Evolutionary conservation across 257 asterid species (phyloP), one percentile per base, ranked within the genome.

Genomic region (Solanum gandarillasii): DNA sequence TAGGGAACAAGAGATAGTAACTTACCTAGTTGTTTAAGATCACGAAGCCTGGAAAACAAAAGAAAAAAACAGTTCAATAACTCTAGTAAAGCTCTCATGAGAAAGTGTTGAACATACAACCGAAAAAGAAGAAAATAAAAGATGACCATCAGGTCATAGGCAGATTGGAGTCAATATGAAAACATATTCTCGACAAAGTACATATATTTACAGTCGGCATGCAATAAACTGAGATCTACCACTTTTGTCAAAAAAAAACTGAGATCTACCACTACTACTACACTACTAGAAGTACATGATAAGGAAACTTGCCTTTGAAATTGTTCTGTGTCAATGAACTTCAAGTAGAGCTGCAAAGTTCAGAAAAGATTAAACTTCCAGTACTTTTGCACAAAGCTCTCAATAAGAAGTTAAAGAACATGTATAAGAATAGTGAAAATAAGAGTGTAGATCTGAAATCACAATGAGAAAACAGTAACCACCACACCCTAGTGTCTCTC

Each of bases 1-100:
- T 16, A 48, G 48, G 85, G 39, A 48, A 43, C 67, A 81, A 43
- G 18, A n/a, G 39, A 62, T 8, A 46, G 68, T 46, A 86, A 86
- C 93, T 92, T 79, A 95, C 99, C 99, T 84, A 97, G 94, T 93
- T 97, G 99, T 89, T 94, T 97, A 88, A 97, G 98, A 65, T 97
- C 98, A 21, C 98, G 99, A 90, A 97, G 93, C 98, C 99, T 95
- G 94, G 55, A 90, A 91, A 87, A 85, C 83, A 32, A 68, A 85
- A 39, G 20, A 79, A 86, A 78, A 76, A 83, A 82, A 31, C 27
- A 8, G 68, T 81, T 81, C 29, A 81, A 81, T 48, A 82, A 12
- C 7, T 76, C 52, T 20, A 36, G 32, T 36, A 74, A 34, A 74
- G 25, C 20, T 21, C 84, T 39, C 32, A 76, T n/a, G 23, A n/a